Percentiles rank a stretch among this genome's conserved stretches.
Conservation (phyloP, 1,284 basidiomycete species). For the Ustilago loliicola region DNA sequence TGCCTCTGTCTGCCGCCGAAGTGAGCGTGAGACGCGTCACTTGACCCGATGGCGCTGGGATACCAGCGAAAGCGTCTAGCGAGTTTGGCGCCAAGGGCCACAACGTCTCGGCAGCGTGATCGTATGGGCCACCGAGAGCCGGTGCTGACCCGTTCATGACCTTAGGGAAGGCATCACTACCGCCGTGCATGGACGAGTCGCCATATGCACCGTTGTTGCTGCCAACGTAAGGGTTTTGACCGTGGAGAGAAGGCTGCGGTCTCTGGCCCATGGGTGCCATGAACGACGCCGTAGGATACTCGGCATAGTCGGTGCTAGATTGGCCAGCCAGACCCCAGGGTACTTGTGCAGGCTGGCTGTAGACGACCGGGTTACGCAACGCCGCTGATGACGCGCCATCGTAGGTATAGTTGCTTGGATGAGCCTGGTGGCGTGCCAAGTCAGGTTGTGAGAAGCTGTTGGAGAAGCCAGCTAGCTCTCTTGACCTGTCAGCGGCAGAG, state of each 20-base stretch:
- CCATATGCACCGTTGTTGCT: constrained; percentile 24
- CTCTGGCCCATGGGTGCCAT: constrained; percentile 27
- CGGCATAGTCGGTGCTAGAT: constrained; percentile 27
- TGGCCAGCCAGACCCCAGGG: constrained; percentile 25
- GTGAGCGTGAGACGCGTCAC: constrained; percentile 42
- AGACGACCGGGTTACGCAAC: constrained; percentile 44
- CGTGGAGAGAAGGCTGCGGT: constrained; percentile 18
- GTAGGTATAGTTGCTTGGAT: constrained; percentile 36
- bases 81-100: constrained; percentile 46
- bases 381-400: constrained; percentile 33
- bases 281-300: constrained; percentile 46
- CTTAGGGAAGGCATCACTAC: constrained; percentile 27
- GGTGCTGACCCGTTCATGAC: constrained; percentile 20
- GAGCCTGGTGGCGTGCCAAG: constrained; percentile 19
- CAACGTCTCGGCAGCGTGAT: constrained; percentile 35
- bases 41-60: constrained; percentile 26
- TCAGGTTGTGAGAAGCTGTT: constrained; percentile 30
- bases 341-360: constrained; percentile 37
- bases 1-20: constrained; percentile 33
- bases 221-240: constrained; percentile 23
- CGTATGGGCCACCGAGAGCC: constrained; percentile 21
- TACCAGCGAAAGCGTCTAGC: constrained; percentile 47
- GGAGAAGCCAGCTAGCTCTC: constrained; percentile 19
- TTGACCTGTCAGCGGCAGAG: constrained; percentile 21
- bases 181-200: constrained; percentile 23